Conservation (phyloP, 2,329 filamentous ascomycete genomes). For the Hymenoscyphus albidus region DNA sequence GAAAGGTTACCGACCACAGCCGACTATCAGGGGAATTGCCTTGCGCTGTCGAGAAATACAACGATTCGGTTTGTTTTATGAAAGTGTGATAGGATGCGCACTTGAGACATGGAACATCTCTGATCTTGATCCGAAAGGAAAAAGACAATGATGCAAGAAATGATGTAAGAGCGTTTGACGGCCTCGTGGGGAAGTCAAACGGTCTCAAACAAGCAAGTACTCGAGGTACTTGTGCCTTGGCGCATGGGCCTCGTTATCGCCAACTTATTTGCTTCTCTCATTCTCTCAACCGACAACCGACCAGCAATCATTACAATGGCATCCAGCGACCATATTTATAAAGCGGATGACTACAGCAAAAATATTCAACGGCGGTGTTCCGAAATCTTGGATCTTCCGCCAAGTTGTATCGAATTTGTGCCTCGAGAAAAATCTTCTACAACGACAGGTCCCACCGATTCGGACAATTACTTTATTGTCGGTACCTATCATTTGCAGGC, state of each 20-base stretch:
- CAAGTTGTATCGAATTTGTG: slow-evolving; percentile 75
- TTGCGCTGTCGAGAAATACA: not conserved
- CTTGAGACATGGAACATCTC: not conserved
- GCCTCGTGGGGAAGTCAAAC: not conserved
- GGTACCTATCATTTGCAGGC: slow-evolving; percentile 79
- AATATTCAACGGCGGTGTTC: slow-evolving; percentile 39
- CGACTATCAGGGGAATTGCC: not conserved
- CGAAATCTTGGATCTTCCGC: slow-evolving; percentile 60
- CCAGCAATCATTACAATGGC: not conserved
- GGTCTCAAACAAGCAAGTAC: not conserved
- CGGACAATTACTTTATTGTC: slow-evolving; percentile 59
- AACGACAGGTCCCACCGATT: not conserved
- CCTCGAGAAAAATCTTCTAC: slow-evolving; percentile 37
- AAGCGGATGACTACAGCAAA: slow-evolving; percentile 6
- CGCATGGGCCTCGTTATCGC: not conserved
- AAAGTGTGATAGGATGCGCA: not conserved
- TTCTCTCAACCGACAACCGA: not conserved
- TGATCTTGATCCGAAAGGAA: not conserved
- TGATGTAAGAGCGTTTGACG: not conserved
- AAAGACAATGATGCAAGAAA: not conserved
- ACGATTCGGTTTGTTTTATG: not conserved
- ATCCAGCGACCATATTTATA: not conserved
- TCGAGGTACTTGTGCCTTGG: no score
- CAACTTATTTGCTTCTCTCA: not conserved
- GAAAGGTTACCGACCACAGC: not conserved